A percentile compares a stretch with the other conserved stretches of the same genome.
Evolutionary conservation across 140 eudicot genomes (phyloP).

Genomic region (Oenanthe javanica): DNA sequence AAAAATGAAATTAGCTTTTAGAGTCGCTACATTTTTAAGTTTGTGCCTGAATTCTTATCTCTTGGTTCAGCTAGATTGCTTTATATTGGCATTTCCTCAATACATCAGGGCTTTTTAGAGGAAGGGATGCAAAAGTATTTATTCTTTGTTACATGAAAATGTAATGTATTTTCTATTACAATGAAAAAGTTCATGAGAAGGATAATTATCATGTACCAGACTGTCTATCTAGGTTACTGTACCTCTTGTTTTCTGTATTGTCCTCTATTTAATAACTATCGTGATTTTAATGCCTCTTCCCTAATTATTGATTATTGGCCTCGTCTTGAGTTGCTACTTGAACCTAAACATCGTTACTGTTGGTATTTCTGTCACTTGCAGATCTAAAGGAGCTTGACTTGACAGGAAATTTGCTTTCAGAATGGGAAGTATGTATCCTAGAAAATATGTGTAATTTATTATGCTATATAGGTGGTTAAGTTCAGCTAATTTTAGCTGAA

Average conservation of each 20-base stretch:
- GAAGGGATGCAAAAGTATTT: background rate
- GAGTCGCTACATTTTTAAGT: background rate
- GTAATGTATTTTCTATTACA: background rate
- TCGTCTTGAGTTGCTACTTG: background rate
- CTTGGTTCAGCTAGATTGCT: background rate
- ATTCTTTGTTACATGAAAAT: background rate
- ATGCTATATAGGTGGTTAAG: background rate
- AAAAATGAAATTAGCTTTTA: background rate
- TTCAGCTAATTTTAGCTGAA: background rate
- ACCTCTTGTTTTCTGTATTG: background rate
- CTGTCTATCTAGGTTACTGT: background rate
- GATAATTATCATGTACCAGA: background rate
- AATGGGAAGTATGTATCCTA: constrained; percentile 67
- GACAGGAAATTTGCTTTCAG: constrained; percentile 79
- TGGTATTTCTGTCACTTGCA: constrained; percentile 29
- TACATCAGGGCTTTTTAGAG: background rate
- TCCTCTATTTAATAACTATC: background rate
- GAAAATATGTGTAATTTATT: background rate
- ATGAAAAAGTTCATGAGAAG: background rate
- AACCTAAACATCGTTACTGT: background rate
- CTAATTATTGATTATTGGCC: background rate
- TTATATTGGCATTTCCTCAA: background rate
- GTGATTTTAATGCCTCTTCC: background rate
- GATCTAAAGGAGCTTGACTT: constrained; percentile 92
- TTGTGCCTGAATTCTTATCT: background rate